Evolutionary conservation across 129 eudicot species (phyloP), one percentile per base, ranked within the genome.

Genomic region (Kitagawia praeruptora): DNA sequence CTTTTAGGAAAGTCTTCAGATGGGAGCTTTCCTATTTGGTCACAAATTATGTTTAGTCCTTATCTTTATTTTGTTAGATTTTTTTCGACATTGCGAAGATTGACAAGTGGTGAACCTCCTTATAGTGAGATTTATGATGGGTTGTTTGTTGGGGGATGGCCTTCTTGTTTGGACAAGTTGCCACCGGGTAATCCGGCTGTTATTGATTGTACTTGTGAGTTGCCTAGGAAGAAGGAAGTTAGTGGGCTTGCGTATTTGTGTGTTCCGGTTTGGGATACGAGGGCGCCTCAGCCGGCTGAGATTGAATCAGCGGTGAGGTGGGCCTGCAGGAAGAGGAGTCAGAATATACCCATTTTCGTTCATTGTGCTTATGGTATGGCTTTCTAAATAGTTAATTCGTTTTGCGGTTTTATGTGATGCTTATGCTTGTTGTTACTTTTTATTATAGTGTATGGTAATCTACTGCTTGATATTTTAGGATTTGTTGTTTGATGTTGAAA

Each of bases 311-410:
- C 98, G 39, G 93, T 93, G 37, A 77, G 80, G 72, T 93, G 96
- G 94, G 98, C 94, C 78, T 86, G 86, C 58, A 84, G 94, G 75
- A 93, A 91, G 89, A 89, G 91, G 53, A 85, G 84, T 86, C 91
- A 80, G 85, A 80, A 83, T 25, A 46, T 64, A 64, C 98, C 94
- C 0, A 79, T 93, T 21, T 89, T 93, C 56, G 19, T 93, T 78
- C 98, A 93, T 80, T 93, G 98, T 87, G 98, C 98, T 39, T 93
- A 93, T 87, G 98, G 98, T 93, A 93, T 75, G 84, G 38, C 74
- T 53, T 73, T 61, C 21, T 47, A 14, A 9, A 61, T n/a, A 19
- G 64, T 48, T 12, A 6, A 25, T 64, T 69, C n/a, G 2, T 54
- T 73, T 76, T 76, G 78, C 37, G 2, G 3, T 53, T 54, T 53